phyloP scores from a whole-genome alignment of 2,329 filamentous ascomycete genomes.

The Aspergillus thermomutatus region DNA sequence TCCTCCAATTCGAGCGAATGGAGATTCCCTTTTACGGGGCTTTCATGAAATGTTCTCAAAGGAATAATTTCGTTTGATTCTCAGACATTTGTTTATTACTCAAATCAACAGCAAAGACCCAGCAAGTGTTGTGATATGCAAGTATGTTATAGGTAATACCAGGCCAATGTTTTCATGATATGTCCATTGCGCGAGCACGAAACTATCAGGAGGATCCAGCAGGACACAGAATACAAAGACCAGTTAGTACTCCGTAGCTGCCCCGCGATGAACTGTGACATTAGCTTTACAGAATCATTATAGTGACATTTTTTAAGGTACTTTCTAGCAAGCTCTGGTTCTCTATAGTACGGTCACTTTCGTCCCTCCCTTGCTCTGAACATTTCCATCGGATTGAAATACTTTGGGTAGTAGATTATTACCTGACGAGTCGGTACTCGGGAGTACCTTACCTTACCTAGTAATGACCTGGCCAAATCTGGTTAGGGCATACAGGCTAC shows the following conservation, averaged over 20 bases:
- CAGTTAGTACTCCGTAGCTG: background rate
- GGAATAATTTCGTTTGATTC: background rate
- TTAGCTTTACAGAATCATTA: background rate
- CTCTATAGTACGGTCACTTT: background rate
- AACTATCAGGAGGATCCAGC: background rate
- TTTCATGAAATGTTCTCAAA: background rate
- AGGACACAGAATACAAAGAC: background rate
- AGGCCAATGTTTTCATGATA: background rate
- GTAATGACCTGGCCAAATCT: background rate
- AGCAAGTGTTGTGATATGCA: background rate
- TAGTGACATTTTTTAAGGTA: background rate
- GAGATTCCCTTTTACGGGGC: background rate
- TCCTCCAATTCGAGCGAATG: background rate
- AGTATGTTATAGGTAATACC: background rate
- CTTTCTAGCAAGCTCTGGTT: background rate
- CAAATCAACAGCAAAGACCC: background rate
- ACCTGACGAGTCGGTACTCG: background rate
- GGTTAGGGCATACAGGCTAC: background rate
- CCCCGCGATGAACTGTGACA: no score
- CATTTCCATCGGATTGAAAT: no score
- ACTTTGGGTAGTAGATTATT: no score
- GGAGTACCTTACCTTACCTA: background rate
- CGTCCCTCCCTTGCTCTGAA: background rate
- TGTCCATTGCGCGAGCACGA: no score
- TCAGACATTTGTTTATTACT: background rate